Evolutionary conservation across 768 basidiomycete species (phyloP).

Genomic region (Phaeotremella fagi): DNA sequence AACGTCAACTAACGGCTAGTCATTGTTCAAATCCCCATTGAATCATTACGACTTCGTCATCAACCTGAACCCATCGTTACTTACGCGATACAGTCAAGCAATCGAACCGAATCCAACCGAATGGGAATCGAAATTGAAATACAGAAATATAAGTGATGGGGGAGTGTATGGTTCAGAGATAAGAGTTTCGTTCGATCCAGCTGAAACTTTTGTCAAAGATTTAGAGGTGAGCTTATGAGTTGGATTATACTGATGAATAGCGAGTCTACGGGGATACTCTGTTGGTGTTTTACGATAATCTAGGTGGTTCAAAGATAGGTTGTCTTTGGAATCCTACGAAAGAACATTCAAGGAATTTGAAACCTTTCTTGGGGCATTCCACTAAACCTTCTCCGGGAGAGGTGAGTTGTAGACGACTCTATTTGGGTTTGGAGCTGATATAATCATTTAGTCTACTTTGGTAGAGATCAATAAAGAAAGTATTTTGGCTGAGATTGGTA

Average conservation of each 20-base stretch:
- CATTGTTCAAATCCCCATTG: constrained; percentile 77
- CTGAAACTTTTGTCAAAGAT: constrained; percentile 61
- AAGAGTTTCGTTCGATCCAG: constrained; percentile 76
- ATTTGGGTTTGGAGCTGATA: neutral
- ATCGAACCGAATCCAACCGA: constrained; percentile 55
- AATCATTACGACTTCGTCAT: constrained; percentile 82
- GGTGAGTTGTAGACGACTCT: neutral
- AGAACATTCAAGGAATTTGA: constrained; percentile 62
- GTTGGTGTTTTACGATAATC: constrained; percentile 75
- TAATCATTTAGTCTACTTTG: constrained; percentile 52
- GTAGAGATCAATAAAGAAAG: constrained; percentile 65
- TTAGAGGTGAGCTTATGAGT: constrained; percentile 57
- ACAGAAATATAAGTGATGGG: constrained; percentile 16
- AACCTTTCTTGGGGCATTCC: constrained; percentile 77
- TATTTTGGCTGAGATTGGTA: constrained; percentile 68
- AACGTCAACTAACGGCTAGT: constrained; percentile 50
- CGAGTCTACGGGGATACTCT: constrained; percentile 68
- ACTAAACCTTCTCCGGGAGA: constrained; percentile 53
- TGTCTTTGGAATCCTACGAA: constrained; percentile 79
- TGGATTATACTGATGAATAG: constrained; percentile 48
- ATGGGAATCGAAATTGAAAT: constrained; percentile 39
- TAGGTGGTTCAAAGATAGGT: constrained; percentile 74
- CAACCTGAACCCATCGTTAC: constrained; percentile 60
- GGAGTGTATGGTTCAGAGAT: constrained; percentile 19
- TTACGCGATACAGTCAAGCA: constrained; percentile 73